Percentiles rank a stretch among this genome's conserved stretches.
phyloP scores from a whole-genome alignment of 2,329 filamentous ascomycete species.

The Penicillium concentricum region DNA sequence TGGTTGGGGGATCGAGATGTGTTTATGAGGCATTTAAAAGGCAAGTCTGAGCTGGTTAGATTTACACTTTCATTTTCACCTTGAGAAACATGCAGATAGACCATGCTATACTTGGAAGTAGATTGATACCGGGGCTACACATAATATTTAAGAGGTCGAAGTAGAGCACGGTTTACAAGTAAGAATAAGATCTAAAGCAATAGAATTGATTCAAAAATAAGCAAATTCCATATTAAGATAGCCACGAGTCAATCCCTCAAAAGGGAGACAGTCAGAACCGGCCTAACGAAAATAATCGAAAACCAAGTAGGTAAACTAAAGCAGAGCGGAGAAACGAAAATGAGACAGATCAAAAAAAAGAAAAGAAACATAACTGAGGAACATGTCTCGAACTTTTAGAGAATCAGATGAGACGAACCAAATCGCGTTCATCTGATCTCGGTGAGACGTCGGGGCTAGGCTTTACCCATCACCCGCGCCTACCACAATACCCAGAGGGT shows the following conservation, averaged over 20 bases:
- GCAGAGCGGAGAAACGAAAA: constrained; percentile 4
- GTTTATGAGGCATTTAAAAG: constrained; percentile 29
- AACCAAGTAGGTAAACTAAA: not conserved
- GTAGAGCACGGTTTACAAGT: not conserved
- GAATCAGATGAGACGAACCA: constrained; percentile 21
- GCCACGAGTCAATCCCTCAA: constrained; percentile 52
- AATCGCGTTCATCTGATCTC: constrained; percentile 23
- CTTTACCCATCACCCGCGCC: constrained; percentile 37
- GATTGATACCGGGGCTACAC: not conserved
- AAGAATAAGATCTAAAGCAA: not conserved
- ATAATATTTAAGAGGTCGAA: too few species aligned
- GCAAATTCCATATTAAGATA: constrained; percentile 20
- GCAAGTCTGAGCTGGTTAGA: constrained; percentile 32
- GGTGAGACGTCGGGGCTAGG: constrained; percentile 29
- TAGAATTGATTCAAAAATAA: constrained; percentile 7
- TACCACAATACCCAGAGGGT: constrained; percentile 29
- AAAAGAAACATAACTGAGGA: constrained; percentile 11
- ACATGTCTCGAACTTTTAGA: constrained; percentile 32
- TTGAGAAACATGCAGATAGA: not conserved
- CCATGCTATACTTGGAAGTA: not conserved
- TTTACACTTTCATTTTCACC: not conserved
- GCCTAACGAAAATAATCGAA: constrained; percentile 24
- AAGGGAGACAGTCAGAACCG: constrained; percentile 53
- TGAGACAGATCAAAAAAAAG: not conserved
- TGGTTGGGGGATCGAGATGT: not conserved